Evolutionary conservation across 352 stramenopile species (phyloP).

Genomic region (Blastocystis sp.): DNA sequence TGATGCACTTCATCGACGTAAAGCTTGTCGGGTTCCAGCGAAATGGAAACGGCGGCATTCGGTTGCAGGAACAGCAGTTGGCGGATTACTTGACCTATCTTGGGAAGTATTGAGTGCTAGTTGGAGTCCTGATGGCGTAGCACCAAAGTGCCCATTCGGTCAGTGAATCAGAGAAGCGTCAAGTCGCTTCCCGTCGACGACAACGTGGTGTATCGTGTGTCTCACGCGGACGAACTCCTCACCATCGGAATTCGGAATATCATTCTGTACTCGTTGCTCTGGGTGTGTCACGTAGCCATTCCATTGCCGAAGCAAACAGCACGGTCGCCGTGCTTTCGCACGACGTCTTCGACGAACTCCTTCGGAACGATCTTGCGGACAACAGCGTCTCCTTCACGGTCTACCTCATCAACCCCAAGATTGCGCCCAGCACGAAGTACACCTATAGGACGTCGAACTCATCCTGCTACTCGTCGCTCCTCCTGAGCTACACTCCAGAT

Average conservation of each 20-base stretch:
- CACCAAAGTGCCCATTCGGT: background rate
- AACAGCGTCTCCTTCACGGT: slow-evolving; percentile 66
- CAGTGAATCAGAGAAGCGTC: background rate
- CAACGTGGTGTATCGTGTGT: slow-evolving; percentile 55
- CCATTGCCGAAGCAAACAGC: background rate
- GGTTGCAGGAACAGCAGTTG: slow-evolving; percentile 12
- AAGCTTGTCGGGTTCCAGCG: slow-evolving; percentile 42
- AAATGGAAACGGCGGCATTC: slow-evolving; percentile 70
- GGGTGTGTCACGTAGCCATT: slow-evolving; percentile 12
- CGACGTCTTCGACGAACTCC: slow-evolving; percentile 17
- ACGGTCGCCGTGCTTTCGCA: background rate
- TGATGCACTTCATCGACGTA: slow-evolving; percentile 65
- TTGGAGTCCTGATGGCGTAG: background rate
- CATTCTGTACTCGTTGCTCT: background rate
- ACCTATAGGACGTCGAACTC: slow-evolving; percentile 5
- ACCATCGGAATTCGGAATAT: slow-evolving; percentile 4
- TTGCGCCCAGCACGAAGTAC: background rate
- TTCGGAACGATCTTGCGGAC: slow-evolving; percentile 47
- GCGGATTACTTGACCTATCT: slow-evolving; percentile 32
- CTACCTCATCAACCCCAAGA: slow-evolving; percentile 36
- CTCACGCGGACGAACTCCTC: slow-evolving; percentile 33
- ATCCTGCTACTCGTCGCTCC: slow-evolving; percentile 18
- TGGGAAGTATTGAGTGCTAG: background rate
- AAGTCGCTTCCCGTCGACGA: slow-evolving; percentile 28
- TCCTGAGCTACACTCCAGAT: background rate